Percentiles rank a stretch among this genome's conserved stretches.
These are phyloP conservation scores for Fistulifera pelliculosa DNA, from an alignment of 108 stramenopile genomes.

Conservation along the genomic window DNA sequence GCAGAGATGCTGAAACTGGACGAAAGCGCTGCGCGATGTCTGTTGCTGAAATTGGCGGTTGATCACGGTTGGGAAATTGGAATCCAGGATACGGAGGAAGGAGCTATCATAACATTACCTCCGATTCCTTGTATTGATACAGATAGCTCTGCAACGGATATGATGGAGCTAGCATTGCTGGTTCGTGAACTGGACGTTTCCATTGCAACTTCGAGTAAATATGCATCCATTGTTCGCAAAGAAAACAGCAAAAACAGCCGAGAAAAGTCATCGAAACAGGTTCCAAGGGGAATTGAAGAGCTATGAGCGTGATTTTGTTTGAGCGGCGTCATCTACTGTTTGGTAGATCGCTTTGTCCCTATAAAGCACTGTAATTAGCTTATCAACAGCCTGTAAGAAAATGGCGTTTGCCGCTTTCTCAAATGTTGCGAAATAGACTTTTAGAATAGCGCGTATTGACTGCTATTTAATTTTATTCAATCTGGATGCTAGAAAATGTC, in stretches of 20 bases:
- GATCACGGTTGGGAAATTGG: slow-evolving; percentile 7
- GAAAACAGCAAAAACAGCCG: slow-evolving; percentile 4
- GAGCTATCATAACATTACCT: slow-evolving; percentile 1
- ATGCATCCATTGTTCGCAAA: slow-evolving; percentile 22
- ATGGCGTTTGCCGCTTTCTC: too few species aligned
- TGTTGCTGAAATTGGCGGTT: neutral
- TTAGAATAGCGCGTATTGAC: too few species aligned
- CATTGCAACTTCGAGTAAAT: slow-evolving; percentile 35
- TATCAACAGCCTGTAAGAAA: too few species aligned
- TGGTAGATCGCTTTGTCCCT: too few species aligned
- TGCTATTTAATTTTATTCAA: too few species aligned
- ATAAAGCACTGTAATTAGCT: too few species aligned
- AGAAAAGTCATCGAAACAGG: too few species aligned
- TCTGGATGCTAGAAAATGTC: too few species aligned
- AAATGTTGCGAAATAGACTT: too few species aligned
- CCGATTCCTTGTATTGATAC: slow-evolving; percentile 7
- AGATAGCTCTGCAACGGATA: slow-evolving; percentile 16
- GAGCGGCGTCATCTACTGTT: too few species aligned
- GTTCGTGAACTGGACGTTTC: slow-evolving; percentile 48
- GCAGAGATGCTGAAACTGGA: slow-evolving; percentile 13
- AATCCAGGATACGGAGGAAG: slow-evolving; percentile 10
- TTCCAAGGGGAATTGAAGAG: too few species aligned
- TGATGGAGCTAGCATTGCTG: slow-evolving; percentile 31
- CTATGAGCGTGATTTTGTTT: too few species aligned
- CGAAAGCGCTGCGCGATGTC: slow-evolving; percentile 2